These are phyloP conservation scores for Ploettnerulaceae sp. DNA, from an alignment of 2,329 filamentous ascomycete genomes.

Conservation along the genomic window DNA sequence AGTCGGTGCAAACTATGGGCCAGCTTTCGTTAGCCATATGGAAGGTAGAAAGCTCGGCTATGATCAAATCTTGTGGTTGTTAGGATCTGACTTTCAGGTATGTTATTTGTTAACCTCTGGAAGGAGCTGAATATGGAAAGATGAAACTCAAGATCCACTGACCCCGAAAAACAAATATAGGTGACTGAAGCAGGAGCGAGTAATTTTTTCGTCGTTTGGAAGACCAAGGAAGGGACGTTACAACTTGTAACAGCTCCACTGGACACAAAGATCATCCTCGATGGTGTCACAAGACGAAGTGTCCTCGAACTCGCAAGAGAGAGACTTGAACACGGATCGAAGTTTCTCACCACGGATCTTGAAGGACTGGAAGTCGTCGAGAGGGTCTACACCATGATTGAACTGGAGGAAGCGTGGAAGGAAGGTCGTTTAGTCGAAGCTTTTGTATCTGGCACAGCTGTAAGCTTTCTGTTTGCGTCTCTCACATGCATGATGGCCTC, in stretches of 20 bases:
- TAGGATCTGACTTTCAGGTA: constrained; percentile 54
- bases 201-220: constrained; percentile 88
- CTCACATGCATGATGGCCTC: not conserved
- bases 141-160: not conserved
- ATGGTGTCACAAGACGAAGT: constrained; percentile 77
- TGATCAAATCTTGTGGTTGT: constrained; percentile 89
- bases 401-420: constrained; percentile 64
- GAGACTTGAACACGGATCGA: constrained; percentile 45
- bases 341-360: constrained; percentile 28
- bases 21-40: constrained; percentile 68
- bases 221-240: constrained; percentile 54
- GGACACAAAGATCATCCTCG: constrained; percentile 76
- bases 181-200: constrained; percentile 89
- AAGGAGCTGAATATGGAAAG: not conserved
- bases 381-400: constrained; percentile 73
- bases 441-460: constrained; percentile 82
- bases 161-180: constrained; percentile 35
- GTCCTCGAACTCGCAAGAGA: constrained; percentile 68
- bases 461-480: constrained; percentile 40
- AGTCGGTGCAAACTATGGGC: constrained; percentile 79
- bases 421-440: constrained; percentile 78
- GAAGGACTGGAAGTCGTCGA: constrained; percentile 66
- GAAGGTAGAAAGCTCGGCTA: constrained; percentile 70
- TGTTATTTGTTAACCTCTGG: not conserved
- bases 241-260: constrained; percentile 81